Conservation (phyloP, 495 filamentous ascomycete species). For the Beverwykella pulmonaria region DNA sequence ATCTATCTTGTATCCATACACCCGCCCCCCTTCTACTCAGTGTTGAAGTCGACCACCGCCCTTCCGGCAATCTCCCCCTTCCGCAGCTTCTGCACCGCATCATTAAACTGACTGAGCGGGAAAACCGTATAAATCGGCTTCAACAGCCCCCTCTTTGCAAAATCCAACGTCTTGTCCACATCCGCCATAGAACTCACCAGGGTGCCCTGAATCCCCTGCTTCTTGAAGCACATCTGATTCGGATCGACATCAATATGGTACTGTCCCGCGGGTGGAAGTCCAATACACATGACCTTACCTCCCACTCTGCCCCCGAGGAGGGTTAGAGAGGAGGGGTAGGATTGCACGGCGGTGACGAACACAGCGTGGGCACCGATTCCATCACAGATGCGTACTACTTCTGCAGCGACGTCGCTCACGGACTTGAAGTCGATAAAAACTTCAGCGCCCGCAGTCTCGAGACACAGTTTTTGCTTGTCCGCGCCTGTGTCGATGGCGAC, state of each 20-base stretch:
- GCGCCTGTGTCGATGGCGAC: slow-evolving; percentile 39
- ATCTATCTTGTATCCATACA: too few species aligned
- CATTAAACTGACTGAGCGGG: slow-evolving; percentile 31
- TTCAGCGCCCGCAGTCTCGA: slow-evolving; percentile 38
- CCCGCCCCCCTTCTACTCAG: slow-evolving; percentile 15
- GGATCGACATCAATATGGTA: slow-evolving; percentile 36
- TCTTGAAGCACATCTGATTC: slow-evolving; percentile 36
- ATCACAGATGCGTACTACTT: slow-evolving; percentile 33
- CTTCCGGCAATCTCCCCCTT: slow-evolving; percentile 40
- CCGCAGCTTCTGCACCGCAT: slow-evolving; percentile 40
- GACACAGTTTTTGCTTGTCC: slow-evolving; percentile 36
- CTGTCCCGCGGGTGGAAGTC: slow-evolving; percentile 30
- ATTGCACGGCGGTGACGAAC: slow-evolving; percentile 37
- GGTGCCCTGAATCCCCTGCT: slow-evolving; percentile 35
- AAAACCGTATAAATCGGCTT: slow-evolving; percentile 39
- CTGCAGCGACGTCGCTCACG: slow-evolving; percentile 24
- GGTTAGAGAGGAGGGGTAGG: slow-evolving; percentile 24
- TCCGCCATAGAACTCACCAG: slow-evolving; percentile 39
- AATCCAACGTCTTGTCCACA: slow-evolving; percentile 39
- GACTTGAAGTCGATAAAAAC: slow-evolving; percentile 40
- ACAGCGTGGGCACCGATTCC: slow-evolving; percentile 42
- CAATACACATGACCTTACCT: slow-evolving; percentile 41
- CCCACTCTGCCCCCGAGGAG: slow-evolving; percentile 30
- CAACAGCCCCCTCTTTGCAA: slow-evolving; percentile 38
- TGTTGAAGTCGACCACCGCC: slow-evolving; percentile 41